These are phyloP conservation scores for Saccharomycopsis sp. DNA, from an alignment of 805 yeast species.

Conservation along the genomic window DNA sequence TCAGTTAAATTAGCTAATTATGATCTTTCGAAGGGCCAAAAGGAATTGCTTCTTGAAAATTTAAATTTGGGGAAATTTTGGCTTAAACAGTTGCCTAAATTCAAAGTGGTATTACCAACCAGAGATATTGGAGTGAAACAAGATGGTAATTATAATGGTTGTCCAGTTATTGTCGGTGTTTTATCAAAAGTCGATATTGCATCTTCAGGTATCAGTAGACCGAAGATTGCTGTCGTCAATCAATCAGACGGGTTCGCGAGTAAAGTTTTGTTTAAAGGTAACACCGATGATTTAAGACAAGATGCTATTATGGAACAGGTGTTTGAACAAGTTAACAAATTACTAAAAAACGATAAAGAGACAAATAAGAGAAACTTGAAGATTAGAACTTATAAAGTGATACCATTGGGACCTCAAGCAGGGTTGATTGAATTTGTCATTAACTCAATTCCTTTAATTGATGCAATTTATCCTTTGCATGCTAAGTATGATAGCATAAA, in stretches of 20 bases:
- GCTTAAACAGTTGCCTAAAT: conserved; percentile 40
- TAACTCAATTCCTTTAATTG: conserved; percentile 64
- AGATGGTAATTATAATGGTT: conserved; percentile 35
- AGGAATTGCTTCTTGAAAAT: conserved; percentile 24
- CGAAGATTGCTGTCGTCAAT: conserved; percentile 60
- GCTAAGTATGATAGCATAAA: conserved; percentile 37
- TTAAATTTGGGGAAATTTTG: conserved; percentile 49
- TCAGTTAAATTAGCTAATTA: conserved; percentile 45
- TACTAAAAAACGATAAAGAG: conserved; percentile 49
- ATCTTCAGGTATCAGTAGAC: conserved; percentile 76
- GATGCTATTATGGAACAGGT: conserved; percentile 98
- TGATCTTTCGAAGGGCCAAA: conserved; percentile 27
- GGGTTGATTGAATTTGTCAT: conserved; percentile 90
- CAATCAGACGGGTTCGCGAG: conserved; percentile 54
- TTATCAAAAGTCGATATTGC: conserved; percentile 52
- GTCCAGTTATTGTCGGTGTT: conserved; percentile 41
- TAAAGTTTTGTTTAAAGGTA: conserved; percentile 68
- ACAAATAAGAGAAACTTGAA: conserved; percentile 51
- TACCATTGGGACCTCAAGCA: conserved; percentile 80
- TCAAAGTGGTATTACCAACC: conserved; percentile 64
- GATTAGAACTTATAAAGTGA: conserved; percentile 79
- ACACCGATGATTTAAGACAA: conserved; percentile 88
- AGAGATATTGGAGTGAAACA: conserved; percentile 33
- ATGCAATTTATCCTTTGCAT: conserved; percentile 63
- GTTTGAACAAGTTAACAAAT: conserved; percentile 72